Evolutionary conservation across 2,329 filamentous ascomycete species (phyloP), one percentile per base, ranked within the genome.

Genomic region (Truncatella angustata): DNA sequence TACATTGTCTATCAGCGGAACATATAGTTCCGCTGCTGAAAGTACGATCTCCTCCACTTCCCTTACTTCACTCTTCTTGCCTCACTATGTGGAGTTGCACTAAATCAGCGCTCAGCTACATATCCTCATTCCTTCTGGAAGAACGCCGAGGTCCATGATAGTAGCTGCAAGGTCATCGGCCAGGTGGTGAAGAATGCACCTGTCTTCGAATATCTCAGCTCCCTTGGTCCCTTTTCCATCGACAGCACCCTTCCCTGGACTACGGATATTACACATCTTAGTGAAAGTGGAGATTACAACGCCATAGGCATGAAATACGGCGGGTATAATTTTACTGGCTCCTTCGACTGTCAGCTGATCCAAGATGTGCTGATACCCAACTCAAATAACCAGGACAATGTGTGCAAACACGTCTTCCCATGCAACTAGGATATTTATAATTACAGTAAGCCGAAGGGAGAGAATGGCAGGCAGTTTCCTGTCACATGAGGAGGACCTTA

Each of bases 211-310:
- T 21, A 21, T 12, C 23, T 44, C 5, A 28, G 11, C 23, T 11
- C 20, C 9, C 24, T 44, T 7, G 23, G 16, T 10, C 40, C 40
- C 40, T 44, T 44, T 10, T 44, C 40, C 40, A 44, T 44, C 21
- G 20, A 26, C n/a, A 44, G 40, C 40, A 28, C 40, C n/a, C 40
- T 44, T 10, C 40, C 21, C 16, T 44, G 40, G 40, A 44, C 40
- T 4, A 44, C 40, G 20, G 40, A 44, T 14, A 16, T 44, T 5
- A 44, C 21, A 7, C 23, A 12, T 24, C 40, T 44, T 4, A 26
- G 16, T n/a, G 20, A 14, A 14, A 11, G 10, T n/a, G 40, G 40
- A 11, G 40, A 44, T 24, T 44, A 44, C 14, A 44, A 44, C 14
- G 16, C 20, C 5, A 44, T 44, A n/a, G 21, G 23, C 12, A 24